Evolutionary conservation across 768 basidiomycete genomes (phyloP).

Genomic region (Amanita phalloides): DNA sequence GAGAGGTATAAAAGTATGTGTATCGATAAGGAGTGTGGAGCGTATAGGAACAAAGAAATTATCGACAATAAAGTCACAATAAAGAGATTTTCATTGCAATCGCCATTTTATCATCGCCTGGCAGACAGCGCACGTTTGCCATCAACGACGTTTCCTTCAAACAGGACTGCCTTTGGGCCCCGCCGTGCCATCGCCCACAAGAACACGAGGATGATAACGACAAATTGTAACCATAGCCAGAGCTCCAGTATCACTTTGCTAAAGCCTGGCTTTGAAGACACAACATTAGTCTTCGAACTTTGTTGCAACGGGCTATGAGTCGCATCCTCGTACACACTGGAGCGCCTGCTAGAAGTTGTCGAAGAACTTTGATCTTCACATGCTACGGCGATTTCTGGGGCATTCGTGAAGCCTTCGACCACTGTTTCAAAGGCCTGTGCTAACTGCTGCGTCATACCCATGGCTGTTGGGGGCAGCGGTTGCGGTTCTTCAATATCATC

Average conservation of each 20-base stretch:
- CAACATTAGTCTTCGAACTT: background rate
- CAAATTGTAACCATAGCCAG: constrained; percentile 82
- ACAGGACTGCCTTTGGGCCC: constrained; percentile 60
- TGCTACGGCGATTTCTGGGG: background rate
- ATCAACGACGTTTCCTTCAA: constrained; percentile 2
- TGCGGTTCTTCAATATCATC: constrained; percentile 8
- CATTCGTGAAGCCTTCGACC: constrained; percentile 25
- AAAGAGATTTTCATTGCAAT: background rate
- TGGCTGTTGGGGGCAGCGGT: constrained; percentile 8
- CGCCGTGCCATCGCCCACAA: constrained; percentile 71
- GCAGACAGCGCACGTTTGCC: background rate
- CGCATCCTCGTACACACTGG: constrained; percentile 4
- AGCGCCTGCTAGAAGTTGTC: background rate
- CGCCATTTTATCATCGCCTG: background rate
- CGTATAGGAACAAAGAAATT: background rate
- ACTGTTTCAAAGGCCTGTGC: constrained; percentile 33
- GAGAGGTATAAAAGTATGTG: background rate
- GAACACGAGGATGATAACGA: constrained; percentile 64
- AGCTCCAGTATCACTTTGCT: constrained; percentile 49
- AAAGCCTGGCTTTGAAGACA: constrained; percentile 15
- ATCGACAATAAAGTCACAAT: background rate
- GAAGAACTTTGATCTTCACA: background rate
- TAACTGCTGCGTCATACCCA: constrained; percentile 28
- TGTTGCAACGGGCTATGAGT: background rate
- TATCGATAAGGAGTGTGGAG: background rate